Evolutionary conservation across 345 rosid species (phyloP), one percentile per base, ranked within the genome.

Genomic region (Hibiscus mutabilis): DNA sequence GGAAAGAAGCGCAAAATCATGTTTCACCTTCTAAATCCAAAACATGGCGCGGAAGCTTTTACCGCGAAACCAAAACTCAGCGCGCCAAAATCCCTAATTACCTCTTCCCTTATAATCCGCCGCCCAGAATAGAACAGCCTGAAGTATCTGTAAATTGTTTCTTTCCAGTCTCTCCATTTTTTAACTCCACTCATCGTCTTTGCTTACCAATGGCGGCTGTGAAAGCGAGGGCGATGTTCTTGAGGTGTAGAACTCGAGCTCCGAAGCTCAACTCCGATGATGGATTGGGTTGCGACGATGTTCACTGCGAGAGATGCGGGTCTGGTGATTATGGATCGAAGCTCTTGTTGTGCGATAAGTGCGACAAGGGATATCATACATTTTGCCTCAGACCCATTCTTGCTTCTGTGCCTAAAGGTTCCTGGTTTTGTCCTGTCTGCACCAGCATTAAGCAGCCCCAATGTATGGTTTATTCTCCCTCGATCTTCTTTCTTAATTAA

Each of bases 331-430:
- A 62, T 33, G 79, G 88, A 0, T 78, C 83, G 21, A 83, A 94
- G 87, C 83, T 91, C 52, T 84, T 94, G 2, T 83, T 94, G n/a
- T 94, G 98, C 60, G 98, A 91, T 70, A 87, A 82, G 65, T 94
- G 98, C 69, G 91, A 94, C 14, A 79, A 82, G 72, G 98, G 97
- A 16, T 88, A 76, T 77, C 98, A 94, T 80, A 78, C 88, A 18
- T 89, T 86, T 73, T 94, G 98, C 84, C 86, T 91, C 40, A 81
- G 89, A 55, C 98, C 98, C 40, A 85, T 94, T 73, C 96, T 94
- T 69, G 93, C 77, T 29, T 80, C 93, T 7, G 90, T 94, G 14
- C 98, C 97, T 22, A 91, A 86, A 74, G 96, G 97, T 46, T 84
- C 88, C 14, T 94, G 98, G 98, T 80, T 84, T 29, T 94, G 98